A percentile compares a stretch with the other conserved stretches of the same genome.
Conservation (phyloP, 2,329 filamentous ascomycete species). For the Epichloe gansuensis region DNA sequence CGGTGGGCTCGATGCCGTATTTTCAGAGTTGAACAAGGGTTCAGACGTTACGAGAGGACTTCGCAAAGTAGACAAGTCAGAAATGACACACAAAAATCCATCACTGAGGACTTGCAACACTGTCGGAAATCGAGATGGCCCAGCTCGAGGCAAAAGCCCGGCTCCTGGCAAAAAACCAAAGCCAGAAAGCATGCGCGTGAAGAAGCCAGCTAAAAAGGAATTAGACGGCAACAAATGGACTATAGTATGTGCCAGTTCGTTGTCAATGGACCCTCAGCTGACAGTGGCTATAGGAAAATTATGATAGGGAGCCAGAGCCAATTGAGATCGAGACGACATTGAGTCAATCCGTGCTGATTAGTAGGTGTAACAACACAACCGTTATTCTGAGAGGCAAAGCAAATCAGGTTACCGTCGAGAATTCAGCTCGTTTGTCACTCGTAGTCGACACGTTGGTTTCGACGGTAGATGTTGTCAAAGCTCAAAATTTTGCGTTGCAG, state of each 20-base stretch:
- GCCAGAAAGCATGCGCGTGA: slow-evolving; percentile 70
- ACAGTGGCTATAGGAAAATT: slow-evolving; percentile 58
- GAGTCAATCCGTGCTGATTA: slow-evolving; percentile 82
- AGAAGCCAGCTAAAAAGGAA: slow-evolving; percentile 68
- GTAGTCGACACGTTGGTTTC: slow-evolving; percentile 84
- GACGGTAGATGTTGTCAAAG: slow-evolving; percentile 90
- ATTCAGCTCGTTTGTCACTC: slow-evolving; percentile 70
- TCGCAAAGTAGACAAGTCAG: slow-evolving; percentile 82
- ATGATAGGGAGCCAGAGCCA: slow-evolving; percentile 58
- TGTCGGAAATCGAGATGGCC: slow-evolving; percentile 47
- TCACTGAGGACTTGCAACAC: slow-evolving; percentile 60
- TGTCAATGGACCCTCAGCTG: neutral
- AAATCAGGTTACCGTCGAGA: slow-evolving; percentile 93
- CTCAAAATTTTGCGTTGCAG: slow-evolving; percentile 85
- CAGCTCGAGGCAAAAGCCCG: slow-evolving; percentile 63
- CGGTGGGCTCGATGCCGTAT: slow-evolving; percentile 71
- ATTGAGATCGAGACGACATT: slow-evolving; percentile 73
- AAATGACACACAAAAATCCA: slow-evolving; percentile 99
- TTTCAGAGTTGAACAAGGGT: slow-evolving; percentile 82
- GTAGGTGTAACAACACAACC: slow-evolving; percentile 80
- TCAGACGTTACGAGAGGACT: slow-evolving; percentile 77
- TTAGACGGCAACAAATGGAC: slow-evolving; percentile 89
- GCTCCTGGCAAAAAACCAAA: slow-evolving; percentile 80
- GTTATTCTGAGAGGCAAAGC: slow-evolving; percentile 85
- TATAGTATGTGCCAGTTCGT: slow-evolving; percentile 40